Conservation (phyloP, 768 basidiomycete genomes). For the Boletus rubescentipes region DNA sequence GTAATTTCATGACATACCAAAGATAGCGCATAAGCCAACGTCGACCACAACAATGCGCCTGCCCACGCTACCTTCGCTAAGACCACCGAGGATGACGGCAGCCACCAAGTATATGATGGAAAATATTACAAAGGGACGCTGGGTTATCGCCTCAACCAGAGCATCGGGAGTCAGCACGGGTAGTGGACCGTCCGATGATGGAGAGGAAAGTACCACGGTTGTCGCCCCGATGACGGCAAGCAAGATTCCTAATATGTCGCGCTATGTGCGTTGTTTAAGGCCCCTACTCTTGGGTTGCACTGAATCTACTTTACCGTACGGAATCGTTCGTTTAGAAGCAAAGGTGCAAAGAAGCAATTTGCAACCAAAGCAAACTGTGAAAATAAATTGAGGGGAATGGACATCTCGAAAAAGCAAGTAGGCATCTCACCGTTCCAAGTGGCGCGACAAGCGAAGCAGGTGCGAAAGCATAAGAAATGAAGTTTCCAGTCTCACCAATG, state of each 20-base stretch:
- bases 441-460: conserved; percentile 94
- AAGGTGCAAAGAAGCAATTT: conserved; percentile 91
- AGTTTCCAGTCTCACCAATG: conserved; percentile 87
- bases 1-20: conserved; percentile 45
- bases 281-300: conserved; percentile 1
- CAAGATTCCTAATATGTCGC: conserved; percentile 73
- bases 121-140: conserved; percentile 75
- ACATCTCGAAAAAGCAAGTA: neutral
- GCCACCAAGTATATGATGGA: conserved; percentile 58
- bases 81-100: conserved; percentile 55
- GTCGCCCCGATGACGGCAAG: conserved; percentile 87
- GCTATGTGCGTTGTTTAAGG: conserved; percentile 40
- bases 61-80: conserved; percentile 68
- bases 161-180: conserved; percentile 60
- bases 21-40: conserved; percentile 83
- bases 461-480: conserved; percentile 86
- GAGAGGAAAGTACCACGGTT: conserved; percentile 85
- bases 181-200: conserved; percentile 61
- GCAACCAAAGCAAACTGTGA: conserved; percentile 88
- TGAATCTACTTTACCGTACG: conserved; percentile 52
- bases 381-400: neutral
- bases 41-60: conserved; percentile 77
- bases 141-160: conserved; percentile 66
- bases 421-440: conserved; percentile 77
- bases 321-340: conserved; percentile 81